These are phyloP conservation scores for Monoraphidium neglectum DNA, from an alignment of 139 green algal species.

Conservation along the genomic window DNA sequence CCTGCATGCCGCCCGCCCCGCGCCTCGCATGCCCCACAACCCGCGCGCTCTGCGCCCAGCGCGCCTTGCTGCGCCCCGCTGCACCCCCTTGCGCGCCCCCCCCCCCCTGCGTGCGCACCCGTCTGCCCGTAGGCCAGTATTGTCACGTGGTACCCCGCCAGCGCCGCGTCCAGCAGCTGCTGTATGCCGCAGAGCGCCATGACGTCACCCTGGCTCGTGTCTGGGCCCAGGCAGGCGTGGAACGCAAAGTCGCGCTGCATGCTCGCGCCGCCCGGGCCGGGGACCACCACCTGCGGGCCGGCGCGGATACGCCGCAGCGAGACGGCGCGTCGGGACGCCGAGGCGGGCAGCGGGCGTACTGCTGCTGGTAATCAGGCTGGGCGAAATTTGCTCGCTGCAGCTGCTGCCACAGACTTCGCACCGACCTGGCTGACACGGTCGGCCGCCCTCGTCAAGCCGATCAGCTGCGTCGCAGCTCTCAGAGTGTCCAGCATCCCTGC, in stretches of 20 bases:
- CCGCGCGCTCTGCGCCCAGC: no score
- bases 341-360: not conserved
- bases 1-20: no score
- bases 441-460: not conserved
- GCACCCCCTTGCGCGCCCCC: not conserved
- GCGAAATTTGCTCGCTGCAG: no score
- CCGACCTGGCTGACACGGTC: no score
- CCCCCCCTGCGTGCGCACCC: constrained; percentile 22
- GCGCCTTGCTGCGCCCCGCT: not conserved
- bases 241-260: constrained; percentile 67
- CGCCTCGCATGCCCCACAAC: no score
- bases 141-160: constrained; percentile 82
- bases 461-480: not conserved
- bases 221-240: constrained; percentile 67
- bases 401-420: no score
- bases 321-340: not conserved
- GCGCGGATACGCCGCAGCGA: no score
- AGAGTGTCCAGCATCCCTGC: not conserved
- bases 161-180: constrained; percentile 80
- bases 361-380: no score
- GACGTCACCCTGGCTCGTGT: constrained; percentile 59
- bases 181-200: constrained; percentile 61
- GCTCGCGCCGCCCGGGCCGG: constrained; percentile 48
- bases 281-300: constrained; percentile 56
- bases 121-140: constrained; percentile 69